Evolutionary conservation across 495 filamentous ascomycete genomes (phyloP), one percentile per base, ranked within the genome.

Genomic region (Glutinoglossum americanum): DNA sequence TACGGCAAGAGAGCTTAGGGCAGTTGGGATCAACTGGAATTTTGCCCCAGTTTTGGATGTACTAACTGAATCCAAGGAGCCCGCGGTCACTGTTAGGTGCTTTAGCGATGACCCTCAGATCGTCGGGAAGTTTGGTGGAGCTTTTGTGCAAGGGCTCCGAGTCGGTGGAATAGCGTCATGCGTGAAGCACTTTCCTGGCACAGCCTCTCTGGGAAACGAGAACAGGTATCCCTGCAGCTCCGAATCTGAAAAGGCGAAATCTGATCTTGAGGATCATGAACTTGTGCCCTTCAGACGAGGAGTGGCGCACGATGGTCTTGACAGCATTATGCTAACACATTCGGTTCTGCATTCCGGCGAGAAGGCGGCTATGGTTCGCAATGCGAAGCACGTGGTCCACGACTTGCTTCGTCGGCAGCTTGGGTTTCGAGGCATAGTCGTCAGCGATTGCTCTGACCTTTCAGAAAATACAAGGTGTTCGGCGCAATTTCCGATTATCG

Each of bases 21-120:
- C 66, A 44, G 64, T 68, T 26, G 66, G 66, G 23, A 65, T 68
- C 26, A 68, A 68, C 55, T 68, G 66, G 66, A 66, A 66, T 54
- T 68, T 68, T 55, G 66, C 64, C 10, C 66, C 66, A 27, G 61
- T 68, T 33, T 51, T 67, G 21, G 66, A 68, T 60, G 66, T 68
- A 28, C 58, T 66, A 37, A 68, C 59, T 56, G 62, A 63, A 39
- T 51, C 59, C 6, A 62, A 64, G 51, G 59, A 60, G 44, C 25
- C 57, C 26, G 49, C 32, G 27, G 41, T 66, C 41, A 59, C 64
- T 41, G 66, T 68, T 35, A 58, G 66, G 47, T 57, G 66, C 26
- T 68, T 66, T 56, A 66, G 66, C 21, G 66, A 68, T 57, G 62
- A 68, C 37, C 66, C 66, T 13, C 64, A 64, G 27, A 25, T 59